A percentile compares a stretch with the other conserved stretches of the same genome.
Conservation (phyloP, 495 filamentous ascomycete genomes). For the Aspergillus ostianus region DNA sequence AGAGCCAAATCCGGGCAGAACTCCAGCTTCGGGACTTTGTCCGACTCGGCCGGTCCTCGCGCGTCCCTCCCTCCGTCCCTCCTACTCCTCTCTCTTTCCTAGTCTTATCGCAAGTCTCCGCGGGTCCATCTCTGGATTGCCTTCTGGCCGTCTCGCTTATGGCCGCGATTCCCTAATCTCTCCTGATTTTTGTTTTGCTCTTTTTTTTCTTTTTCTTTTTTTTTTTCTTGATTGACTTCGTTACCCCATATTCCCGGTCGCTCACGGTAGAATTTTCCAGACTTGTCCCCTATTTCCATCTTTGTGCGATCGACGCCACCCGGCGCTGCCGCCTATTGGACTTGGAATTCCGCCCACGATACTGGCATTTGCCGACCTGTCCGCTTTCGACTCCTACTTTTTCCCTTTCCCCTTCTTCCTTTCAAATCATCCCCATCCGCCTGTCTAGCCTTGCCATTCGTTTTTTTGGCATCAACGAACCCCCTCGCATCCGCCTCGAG, state of each 20-base stretch:
- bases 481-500: conserved; percentile 8
- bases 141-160: conserved; percentile 23
- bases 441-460: conserved; percentile 6
- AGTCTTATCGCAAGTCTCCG: conserved; percentile 19
- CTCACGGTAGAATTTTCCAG: conserved; percentile 19
- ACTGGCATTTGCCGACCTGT: conserved; percentile 18
- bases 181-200: conserved; percentile 11
- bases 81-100: conserved; percentile 1
- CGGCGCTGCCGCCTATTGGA: conserved; percentile 15
- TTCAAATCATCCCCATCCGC: conserved; percentile 4
- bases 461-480: not conserved
- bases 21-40: not conserved
- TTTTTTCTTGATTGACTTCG: conserved; percentile 2
- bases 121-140: conserved; percentile 15
- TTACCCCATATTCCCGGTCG: conserved; percentile 8
- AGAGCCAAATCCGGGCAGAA: conserved; percentile 12
- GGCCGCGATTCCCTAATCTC: conserved; percentile 19
- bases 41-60: not conserved
- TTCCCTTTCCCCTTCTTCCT: not conserved
- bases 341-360: conserved; percentile 21
- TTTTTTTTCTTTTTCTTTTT: conserved; percentile 6
- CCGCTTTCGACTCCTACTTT: conserved; percentile 20
- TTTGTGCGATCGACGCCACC: conserved; percentile 16
- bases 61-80: conserved; percentile 8
- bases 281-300: conserved; percentile 13